Evolutionary conservation across 2,329 filamentous ascomycete species (phyloP).

Genomic region (Akanthomyces dipterigenus): DNA sequence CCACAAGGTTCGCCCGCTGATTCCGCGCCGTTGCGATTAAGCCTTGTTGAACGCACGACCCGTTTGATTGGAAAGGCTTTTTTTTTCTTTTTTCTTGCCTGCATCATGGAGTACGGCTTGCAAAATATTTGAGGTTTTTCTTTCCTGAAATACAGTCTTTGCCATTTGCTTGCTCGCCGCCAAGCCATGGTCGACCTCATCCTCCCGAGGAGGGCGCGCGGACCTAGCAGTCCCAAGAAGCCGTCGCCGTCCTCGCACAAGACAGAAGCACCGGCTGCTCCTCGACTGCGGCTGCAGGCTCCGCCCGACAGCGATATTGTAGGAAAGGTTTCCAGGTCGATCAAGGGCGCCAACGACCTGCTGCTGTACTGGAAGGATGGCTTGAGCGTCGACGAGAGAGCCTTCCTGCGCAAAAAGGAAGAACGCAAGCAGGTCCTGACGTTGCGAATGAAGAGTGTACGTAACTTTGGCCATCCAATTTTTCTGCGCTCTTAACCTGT

Average conservation of each 20-base stretch:
- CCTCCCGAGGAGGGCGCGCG: conserved; percentile 10
- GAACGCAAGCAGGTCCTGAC: conserved; percentile 57
- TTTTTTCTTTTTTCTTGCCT: background rate
- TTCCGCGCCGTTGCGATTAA: background rate
- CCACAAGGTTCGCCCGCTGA: background rate
- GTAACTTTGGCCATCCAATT: conserved; percentile 19
- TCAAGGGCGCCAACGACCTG: conserved; percentile 34
- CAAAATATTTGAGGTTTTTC: background rate
- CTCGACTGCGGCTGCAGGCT: background rate
- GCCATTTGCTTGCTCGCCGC: background rate
- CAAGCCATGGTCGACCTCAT: conserved; percentile 12
- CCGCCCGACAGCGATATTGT: background rate
- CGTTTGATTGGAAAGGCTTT: background rate
- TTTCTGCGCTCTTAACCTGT: background rate
- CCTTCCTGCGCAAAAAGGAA: conserved; percentile 40
- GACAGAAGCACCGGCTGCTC: background rate
- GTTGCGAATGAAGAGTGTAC: conserved; percentile 58
- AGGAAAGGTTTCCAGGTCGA: conserved; percentile 22
- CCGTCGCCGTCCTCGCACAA: background rate
- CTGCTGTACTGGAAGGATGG: conserved; percentile 46
- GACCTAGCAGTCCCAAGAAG: conserved; percentile 4
- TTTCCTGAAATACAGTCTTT: background rate
- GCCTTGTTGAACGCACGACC: background rate
- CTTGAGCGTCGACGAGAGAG: conserved; percentile 43
- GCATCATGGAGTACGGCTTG: background rate